Evolutionary conservation across 495 filamentous ascomycete species (phyloP), one percentile per base, ranked within the genome.

Genomic region (Clavariopsis aquatica): DNA sequence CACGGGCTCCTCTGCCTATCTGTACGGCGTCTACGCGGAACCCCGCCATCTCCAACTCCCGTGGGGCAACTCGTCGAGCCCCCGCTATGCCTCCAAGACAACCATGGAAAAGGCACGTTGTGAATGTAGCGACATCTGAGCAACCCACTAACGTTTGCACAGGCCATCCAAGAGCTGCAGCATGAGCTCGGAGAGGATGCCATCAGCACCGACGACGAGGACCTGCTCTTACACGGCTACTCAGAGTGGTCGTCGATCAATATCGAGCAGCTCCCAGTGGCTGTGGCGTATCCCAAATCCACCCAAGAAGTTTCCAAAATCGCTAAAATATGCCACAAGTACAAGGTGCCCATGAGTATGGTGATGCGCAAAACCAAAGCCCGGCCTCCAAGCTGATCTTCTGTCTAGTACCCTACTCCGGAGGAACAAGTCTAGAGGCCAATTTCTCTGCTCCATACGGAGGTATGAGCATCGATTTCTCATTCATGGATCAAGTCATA

Each of bases 181-280:
- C 49, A 34, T 27, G 20, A 71, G 28, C 77, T 92, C 26, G 79
- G 84, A 60, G 86, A 90, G 52, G 89, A 92, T 72, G 80, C 87
- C 54, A 86, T 96, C 64, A 92, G 85, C 60, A 92, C 85, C 1
- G 93, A 96, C 62, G 85, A 89, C 26, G 93, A 95, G 22, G 89
- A 94, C 62, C 80, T 96, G 7, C 83, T 84, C 41, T 75, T 79
- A 20, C 93, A 97, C 74, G 92, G 93, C 20, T 96, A 89, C 73
- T 94, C 90, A 12, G 90, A 92, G 76, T 95, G 91, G 91, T 93
- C 90, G 0, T 89, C 89, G 4, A 81, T 87, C 45, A 96, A 97
- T 69, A 86, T 87, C 13, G 86, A 91, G 38, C 82, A 83, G 4
- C 76, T 92, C 0, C 90, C 90, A 0, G 87, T 92, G n/a, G 90